A percentile compares a stretch with the other conserved stretches of the same genome.
Evolutionary conservation across 164 flowering plant species (phyloP).

Genomic region (Aristolochia californica): DNA sequence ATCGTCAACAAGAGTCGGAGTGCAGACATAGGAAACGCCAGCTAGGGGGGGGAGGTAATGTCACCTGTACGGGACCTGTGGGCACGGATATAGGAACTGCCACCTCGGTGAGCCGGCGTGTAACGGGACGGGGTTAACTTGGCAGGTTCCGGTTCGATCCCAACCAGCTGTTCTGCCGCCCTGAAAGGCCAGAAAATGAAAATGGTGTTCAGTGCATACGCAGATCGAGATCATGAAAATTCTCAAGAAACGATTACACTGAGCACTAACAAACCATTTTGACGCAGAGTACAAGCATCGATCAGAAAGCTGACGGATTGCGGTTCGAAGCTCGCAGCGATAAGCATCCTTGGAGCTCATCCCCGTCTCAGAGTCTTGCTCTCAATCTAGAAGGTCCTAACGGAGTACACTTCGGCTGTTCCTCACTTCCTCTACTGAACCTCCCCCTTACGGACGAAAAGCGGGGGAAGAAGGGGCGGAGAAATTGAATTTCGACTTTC

Average conservation of each 20-base stretch:
- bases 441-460: too few species aligned
- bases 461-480: too few species aligned
- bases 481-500: too few species aligned
- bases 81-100: not conserved
- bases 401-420: not conserved
- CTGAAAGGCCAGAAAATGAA: slow-evolving; percentile 21
- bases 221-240: not conserved
- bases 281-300: slow-evolving; percentile 97
- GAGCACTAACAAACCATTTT: slow-evolving; percentile 57
- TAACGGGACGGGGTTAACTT: slow-evolving; percentile 58
- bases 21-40: slow-evolving; percentile 51
- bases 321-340: slow-evolving; percentile 72
- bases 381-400: too few species aligned
- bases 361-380: too few species aligned
- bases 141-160: slow-evolving; percentile 74
- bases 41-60: slow-evolving; percentile 39
- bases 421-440: not conserved
- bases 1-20: slow-evolving; percentile 63
- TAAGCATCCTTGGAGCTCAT: slow-evolving; percentile 40
- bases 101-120: slow-evolving; percentile 1
- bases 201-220: not conserved
- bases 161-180: slow-evolving; percentile 94
- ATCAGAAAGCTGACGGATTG: slow-evolving; percentile 76
- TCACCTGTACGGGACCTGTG: slow-evolving; percentile 18
- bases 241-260: not conserved